Conservation (phyloP, 106 monocot species). For the Acanthochlamys bracteata region DNA sequence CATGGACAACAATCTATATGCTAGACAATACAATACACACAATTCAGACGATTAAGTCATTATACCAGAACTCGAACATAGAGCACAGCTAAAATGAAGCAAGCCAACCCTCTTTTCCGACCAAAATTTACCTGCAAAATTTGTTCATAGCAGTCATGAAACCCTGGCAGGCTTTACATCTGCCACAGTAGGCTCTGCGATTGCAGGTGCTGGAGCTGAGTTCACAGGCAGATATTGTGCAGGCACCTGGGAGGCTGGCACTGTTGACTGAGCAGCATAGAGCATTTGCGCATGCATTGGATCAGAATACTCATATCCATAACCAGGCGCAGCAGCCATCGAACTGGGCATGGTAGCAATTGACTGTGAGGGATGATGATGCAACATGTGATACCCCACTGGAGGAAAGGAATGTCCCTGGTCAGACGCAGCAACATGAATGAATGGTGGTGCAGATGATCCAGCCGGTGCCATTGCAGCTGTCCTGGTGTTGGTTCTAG, state of each 20-base stretch:
- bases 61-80: not conserved
- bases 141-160: constrained; percentile 4
- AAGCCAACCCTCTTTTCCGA: not conserved
- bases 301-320: constrained; percentile 37
- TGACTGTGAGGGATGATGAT: constrained; percentile 36
- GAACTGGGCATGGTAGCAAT: constrained; percentile 2
- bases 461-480: constrained; percentile 13
- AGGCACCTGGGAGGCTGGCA: constrained; percentile 19
- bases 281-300: constrained; percentile 25
- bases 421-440: constrained; percentile 17
- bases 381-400: constrained; percentile 57
- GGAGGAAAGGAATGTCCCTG: constrained; percentile 22
- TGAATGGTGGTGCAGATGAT: constrained; percentile 17
- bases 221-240: constrained; percentile 39
- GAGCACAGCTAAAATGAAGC: not conserved
- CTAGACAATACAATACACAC: not conserved
- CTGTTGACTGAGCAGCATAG: constrained; percentile 40
- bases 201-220: constrained; percentile 8
- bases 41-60: too few species aligned
- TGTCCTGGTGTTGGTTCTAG: constrained; percentile 12
- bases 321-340: constrained; percentile 5
- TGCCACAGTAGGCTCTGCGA: not conserved
- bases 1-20: not conserved
- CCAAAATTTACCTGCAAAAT: not conserved
- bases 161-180: constrained; percentile 22